phyloP scores from a whole-genome alignment of 179 eudicot species.

The Nepenthes alata region DNA sequence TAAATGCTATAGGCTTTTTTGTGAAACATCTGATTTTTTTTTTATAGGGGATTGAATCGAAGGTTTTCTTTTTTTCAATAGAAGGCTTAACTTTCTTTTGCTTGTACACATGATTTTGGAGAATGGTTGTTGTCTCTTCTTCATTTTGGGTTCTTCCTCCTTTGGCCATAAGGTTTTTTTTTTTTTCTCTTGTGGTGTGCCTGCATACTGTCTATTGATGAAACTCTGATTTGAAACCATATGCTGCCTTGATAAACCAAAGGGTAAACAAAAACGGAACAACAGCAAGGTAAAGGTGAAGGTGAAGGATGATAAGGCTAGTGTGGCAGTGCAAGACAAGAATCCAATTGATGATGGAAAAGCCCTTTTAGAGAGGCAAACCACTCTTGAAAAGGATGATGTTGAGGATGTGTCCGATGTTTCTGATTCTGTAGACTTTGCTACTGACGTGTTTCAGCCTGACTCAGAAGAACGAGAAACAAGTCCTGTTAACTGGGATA shows the following conservation, averaged over 20 bases:
- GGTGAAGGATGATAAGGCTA: conserved; percentile 48
- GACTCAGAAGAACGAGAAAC: conserved; percentile 71
- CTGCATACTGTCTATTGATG: no score
- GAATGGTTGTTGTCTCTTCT: no score
- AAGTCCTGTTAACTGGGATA: conserved; percentile 66
- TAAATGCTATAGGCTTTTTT: no score
- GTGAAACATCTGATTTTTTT: no score
- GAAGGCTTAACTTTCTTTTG: no score
- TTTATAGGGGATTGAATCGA: no score
- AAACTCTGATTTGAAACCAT: background rate
- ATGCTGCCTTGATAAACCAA: background rate
- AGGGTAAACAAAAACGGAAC: conserved; percentile 80
- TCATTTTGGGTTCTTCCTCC: no score
- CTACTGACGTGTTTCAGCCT: conserved; percentile 39
- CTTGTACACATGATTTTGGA: no score
- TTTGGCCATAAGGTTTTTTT: no score
- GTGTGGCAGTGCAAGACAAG: conserved; percentile 22
- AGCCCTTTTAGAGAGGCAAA: conserved; percentile 30
- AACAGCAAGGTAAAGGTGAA: conserved; percentile 80
- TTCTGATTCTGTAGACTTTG: conserved; percentile 59
- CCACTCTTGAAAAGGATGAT: conserved; percentile 38
- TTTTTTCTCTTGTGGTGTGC: no score
- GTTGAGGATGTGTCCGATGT: conserved; percentile 66
- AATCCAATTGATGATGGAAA: conserved; percentile 21
- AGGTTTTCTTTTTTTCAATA: no score